These are phyloP conservation scores for Ligustrum vulgare DNA, from an alignment of 257 asterid species.

Conservation along the genomic window DNA sequence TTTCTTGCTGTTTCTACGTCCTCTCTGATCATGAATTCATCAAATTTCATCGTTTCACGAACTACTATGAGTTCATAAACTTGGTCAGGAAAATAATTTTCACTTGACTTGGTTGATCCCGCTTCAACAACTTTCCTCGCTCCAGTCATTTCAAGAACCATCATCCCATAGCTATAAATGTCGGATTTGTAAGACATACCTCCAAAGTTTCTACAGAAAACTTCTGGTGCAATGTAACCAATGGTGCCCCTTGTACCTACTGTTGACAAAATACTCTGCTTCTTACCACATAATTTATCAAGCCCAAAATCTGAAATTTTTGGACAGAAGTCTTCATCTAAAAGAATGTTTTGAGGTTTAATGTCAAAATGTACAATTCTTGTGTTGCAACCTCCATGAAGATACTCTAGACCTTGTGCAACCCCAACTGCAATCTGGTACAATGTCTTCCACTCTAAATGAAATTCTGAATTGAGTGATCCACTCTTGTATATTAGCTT, in stretches of 20 bases:
- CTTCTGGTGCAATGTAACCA: conserved; percentile 57
- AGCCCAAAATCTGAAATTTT: conserved; percentile 74
- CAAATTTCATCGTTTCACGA: conserved; percentile 22
- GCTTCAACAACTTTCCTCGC: conserved; percentile 30
- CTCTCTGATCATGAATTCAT: conserved; percentile 27
- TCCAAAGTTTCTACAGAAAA: conserved; percentile 55
- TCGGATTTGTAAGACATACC: conserved; percentile 65
- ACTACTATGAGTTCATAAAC: conserved; percentile 45
- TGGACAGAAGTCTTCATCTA: conserved; percentile 64
- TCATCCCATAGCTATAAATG: conserved; percentile 74
- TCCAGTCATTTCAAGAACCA: conserved; percentile 66
- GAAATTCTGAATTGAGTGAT: conserved; percentile 17
- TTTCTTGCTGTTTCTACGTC: conserved; percentile 46
- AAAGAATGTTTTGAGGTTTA: conserved; percentile 69
- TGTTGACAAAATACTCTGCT: conserved; percentile 49
- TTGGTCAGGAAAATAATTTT: conserved; percentile 42
- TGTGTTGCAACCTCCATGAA: conserved; percentile 67
- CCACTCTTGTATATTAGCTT: conserved; percentile 38
- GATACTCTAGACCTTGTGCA: conserved; percentile 66
- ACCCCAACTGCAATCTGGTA: conserved; percentile 55
- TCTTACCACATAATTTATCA: conserved; percentile 47
- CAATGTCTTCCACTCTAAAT: conserved; percentile 47
- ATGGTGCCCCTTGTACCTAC: conserved; percentile 54
- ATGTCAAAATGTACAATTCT: conserved; percentile 71
- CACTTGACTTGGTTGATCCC: conserved; percentile 32